phyloP scores from a whole-genome alignment of 495 filamentous ascomycete species.

The Aspergillus olivimuriae region DNA sequence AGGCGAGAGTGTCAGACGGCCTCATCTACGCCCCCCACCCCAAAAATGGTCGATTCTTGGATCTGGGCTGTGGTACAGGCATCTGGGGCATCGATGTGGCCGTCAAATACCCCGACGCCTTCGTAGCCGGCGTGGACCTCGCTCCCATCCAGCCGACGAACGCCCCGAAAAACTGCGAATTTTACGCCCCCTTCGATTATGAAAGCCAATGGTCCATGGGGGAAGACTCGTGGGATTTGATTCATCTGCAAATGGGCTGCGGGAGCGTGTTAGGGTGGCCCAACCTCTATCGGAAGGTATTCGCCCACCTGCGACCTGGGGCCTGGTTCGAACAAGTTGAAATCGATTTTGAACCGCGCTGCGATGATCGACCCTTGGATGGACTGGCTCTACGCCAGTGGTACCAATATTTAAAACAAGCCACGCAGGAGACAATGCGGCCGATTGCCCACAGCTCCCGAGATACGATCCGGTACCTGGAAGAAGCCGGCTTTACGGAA shows the following conservation, averaged over 20 bases:
- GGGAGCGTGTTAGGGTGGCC: constrained; percentile 79
- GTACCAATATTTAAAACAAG: constrained; percentile 62
- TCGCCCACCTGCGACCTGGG: constrained; percentile 75
- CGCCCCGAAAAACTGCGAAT: constrained; percentile 67
- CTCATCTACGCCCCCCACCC: constrained; percentile 48
- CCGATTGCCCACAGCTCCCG: constrained; percentile 61
- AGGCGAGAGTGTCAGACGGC: constrained; percentile 53
- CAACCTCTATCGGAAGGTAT: constrained; percentile 62
- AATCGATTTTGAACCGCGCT: constrained; percentile 76
- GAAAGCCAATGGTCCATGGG: constrained; percentile 76
- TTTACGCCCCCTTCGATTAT: constrained; percentile 61
- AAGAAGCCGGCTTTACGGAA: constrained; percentile 74
- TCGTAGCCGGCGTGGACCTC: constrained; percentile 72
- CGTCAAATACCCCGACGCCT: constrained; percentile 53
- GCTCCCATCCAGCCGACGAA: constrained; percentile 72
- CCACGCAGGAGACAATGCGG: constrained; percentile 58
- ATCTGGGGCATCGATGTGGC: constrained; percentile 90
- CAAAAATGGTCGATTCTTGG: constrained; percentile 55
- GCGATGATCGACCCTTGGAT: constrained; percentile 60
- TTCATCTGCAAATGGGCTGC: constrained; percentile 74
- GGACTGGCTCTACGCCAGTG: constrained; percentile 51
- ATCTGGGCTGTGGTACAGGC: constrained; percentile 83
- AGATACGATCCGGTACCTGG: constrained; percentile 54
- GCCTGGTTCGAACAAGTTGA: constrained; percentile 90
- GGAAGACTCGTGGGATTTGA: constrained; percentile 74